Base-by-base conservation (phyloP, 2,329 filamentous ascomycete species). In the Paramyrothecium sp. region DNA sequence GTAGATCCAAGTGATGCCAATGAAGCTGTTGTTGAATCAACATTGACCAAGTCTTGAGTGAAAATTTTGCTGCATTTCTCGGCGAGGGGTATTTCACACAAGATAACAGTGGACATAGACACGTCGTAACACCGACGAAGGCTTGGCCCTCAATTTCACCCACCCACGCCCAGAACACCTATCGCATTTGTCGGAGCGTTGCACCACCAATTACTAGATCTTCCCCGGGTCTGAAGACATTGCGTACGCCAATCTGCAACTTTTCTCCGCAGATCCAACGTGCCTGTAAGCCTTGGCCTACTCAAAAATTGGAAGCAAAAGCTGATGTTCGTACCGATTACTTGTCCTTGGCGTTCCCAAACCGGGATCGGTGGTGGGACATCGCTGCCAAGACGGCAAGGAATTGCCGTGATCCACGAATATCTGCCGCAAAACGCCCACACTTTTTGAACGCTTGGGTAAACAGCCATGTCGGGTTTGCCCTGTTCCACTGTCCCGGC, bases 311-410 rank as follows among this genome's bases (percentile, higher is more conserved):
- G 13, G 7, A 4, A 44, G 13, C 13, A 44, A 33, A 51, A 26
- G 13, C 23, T 51, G 13, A 51, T 10, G 13, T 26, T 12, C 30
- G 17, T 12, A 10, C 20, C 30, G 19, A 51, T 4, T 23, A 51
- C 8, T 51, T 51, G 49, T 51, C 49, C 49, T 51, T 51, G 49
- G 49, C 49, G 30, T 51, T 51, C 49, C 17, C 23, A 26, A 51
- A 51, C 23, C n/a, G 49, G 49, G 49, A 23, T 51, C 21, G 16
- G 3, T 26, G 4, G 49, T 33, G 49, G 49, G 49, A 51, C 49
- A 33, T 51, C 23, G 3, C 30, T 33, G 49, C 49, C 49, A 51
- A 51, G 49, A 51, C 49, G 49, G 49, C 49, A 51, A 23, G 12
- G 26, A 51, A 17, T 7, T 51, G 49, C 49, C 49, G 49, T 44